A percentile compares a stretch with the other conserved stretches of the same genome.
These are phyloP conservation scores for Polymyxa betae DNA, from an alignment of 208 protist species.

Conservation along the genomic window DNA sequence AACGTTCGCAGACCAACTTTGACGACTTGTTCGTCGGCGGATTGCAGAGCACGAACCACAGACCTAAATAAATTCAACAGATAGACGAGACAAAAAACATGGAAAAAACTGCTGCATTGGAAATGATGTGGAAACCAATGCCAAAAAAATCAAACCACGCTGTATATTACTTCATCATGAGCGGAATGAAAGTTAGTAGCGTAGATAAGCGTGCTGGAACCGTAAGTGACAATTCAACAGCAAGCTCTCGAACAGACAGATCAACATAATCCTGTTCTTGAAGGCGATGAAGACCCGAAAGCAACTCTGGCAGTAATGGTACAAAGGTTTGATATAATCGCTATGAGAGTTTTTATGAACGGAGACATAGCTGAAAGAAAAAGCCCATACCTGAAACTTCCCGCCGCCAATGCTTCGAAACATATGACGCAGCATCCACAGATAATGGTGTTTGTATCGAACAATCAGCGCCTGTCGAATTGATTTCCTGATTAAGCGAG, in stretches of 20 bases:
- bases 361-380: neutral
- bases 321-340: conserved; percentile 75
- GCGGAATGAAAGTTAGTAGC: conserved; percentile 76
- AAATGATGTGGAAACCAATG: too few species aligned
- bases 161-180: conserved; percentile 77
- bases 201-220: conserved; percentile 76
- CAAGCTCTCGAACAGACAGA: conserved; percentile 53
- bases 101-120: too few species aligned
- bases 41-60: conserved; percentile 69
- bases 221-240: conserved; percentile 80
- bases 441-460: conserved; percentile 45
- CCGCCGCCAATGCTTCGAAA: conserved; percentile 76
- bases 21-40: conserved; percentile 45
- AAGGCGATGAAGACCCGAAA: conserved; percentile 54
- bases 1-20: conserved; percentile 62
- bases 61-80: neutral
- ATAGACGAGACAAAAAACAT: neutral
- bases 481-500: conserved; percentile 67
- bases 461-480: neutral
- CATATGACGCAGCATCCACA: conserved; percentile 47
- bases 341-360: conserved; percentile 44
- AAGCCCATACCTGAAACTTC: conserved; percentile 67
- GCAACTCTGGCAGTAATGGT: conserved; percentile 69
- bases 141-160: too few species aligned
- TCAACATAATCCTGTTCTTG: neutral